Percentiles rank a stretch among this genome's conserved stretches.
These are phyloP conservation scores for Zygoascus flipseniorum DNA, from an alignment of 805 yeast species.

Conservation along the genomic window DNA sequence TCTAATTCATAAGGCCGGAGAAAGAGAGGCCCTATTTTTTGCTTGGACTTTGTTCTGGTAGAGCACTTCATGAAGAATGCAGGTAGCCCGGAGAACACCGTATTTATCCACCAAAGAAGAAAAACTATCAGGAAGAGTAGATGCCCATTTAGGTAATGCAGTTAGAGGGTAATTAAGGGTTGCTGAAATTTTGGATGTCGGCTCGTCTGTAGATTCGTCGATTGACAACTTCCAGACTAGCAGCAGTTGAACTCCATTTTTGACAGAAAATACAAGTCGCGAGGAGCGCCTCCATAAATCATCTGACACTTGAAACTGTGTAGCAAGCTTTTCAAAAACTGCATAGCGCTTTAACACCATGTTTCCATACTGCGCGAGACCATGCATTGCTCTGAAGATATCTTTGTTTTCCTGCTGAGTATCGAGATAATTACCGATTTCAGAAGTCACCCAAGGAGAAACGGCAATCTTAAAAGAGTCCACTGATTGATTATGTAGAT, in stretches of 20 bases:
- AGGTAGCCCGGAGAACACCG: constrained; percentile 7
- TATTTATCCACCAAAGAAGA: constrained; percentile 3
- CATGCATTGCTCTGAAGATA: constrained; percentile 9
- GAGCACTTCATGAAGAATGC: constrained; percentile 5
- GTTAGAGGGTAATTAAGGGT: not conserved
- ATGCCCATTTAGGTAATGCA: not conserved
- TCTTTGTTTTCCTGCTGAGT: not conserved
- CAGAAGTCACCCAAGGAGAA: constrained; percentile 7
- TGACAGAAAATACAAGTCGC: not conserved
- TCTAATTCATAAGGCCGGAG: not conserved
- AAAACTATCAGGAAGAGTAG: constrained; percentile 1
- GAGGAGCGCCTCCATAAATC: constrained; percentile 7
- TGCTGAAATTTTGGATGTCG: not conserved
- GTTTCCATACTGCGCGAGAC: constrained; percentile 14
- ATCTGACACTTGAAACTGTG: not conserved
- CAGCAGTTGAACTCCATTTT: not conserved
- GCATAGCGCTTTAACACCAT: constrained; percentile 5
- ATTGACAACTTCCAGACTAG: constrained; percentile 1
- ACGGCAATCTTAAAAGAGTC: constrained; percentile 1
- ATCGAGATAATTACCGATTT: constrained; percentile 10
- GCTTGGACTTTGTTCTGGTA: not conserved
- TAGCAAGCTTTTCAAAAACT: constrained; percentile 10
- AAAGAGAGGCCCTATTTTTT: not conserved
- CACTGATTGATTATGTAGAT: not conserved
- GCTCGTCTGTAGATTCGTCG: not conserved